Conservation (phyloP, 2,329 filamentous ascomycete genomes). For the Paraphaeosphaeria sporulosa region DNA sequence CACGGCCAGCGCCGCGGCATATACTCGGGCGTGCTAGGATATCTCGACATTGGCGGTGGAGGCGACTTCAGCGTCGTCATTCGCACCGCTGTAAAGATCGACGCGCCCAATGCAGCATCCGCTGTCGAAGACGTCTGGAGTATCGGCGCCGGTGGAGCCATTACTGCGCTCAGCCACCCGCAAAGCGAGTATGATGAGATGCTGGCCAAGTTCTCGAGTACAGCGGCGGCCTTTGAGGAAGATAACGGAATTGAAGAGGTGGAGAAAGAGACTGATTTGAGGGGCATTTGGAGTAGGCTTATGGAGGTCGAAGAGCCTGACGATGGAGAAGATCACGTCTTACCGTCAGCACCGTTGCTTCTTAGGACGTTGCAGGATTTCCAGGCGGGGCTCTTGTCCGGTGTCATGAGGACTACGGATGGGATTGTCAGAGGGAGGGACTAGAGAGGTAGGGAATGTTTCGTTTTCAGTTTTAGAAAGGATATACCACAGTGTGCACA, state of each 20-base stretch:
- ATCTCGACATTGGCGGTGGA: slow-evolving; percentile 82
- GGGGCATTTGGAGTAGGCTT: slow-evolving; percentile 5
- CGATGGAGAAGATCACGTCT: slow-evolving; percentile 3
- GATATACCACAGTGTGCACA: slow-evolving; percentile 1
- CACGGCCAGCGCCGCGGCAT: slow-evolving; percentile 72
- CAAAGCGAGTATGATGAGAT: slow-evolving; percentile 91
- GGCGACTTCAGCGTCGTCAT: slow-evolving; percentile 95
- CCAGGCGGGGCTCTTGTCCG: slow-evolving; percentile 7
- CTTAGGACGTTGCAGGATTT: slow-evolving; percentile 16
- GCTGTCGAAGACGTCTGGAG: slow-evolving; percentile 70
- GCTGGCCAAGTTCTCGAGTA: slow-evolving; percentile 56
- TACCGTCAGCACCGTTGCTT: slow-evolving; percentile 1
- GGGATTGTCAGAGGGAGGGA: background rate
- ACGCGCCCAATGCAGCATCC: slow-evolving; percentile 8
- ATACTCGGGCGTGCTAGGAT: slow-evolving; percentile 90
- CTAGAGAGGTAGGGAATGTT: too few species aligned
- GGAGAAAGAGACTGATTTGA: slow-evolving; percentile 5
- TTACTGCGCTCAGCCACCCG: slow-evolving; percentile 83
- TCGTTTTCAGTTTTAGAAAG: background rate
- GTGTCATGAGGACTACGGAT: background rate
- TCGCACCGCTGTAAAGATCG: slow-evolving; percentile 72
- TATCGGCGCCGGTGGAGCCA: slow-evolving; percentile 87
- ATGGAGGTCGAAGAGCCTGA: slow-evolving; percentile 2
- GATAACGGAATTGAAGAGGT: slow-evolving; percentile 18
- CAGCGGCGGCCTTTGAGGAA: slow-evolving; percentile 37